Base-by-base conservation (phyloP, 1,284 basidiomycete genomes). In the Cystobasidium pallidum region DNA sequence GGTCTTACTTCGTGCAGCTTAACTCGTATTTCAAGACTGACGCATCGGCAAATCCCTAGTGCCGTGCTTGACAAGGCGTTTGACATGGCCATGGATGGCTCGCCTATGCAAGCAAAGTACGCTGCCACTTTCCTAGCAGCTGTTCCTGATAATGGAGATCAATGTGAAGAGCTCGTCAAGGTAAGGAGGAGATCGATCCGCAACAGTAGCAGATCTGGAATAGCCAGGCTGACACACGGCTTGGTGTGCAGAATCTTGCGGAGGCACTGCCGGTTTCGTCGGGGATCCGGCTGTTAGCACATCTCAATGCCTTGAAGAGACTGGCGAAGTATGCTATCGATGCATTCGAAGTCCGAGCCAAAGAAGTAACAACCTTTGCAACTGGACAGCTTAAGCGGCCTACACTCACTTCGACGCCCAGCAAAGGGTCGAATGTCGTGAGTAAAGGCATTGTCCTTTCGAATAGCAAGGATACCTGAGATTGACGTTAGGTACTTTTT, bases 31-130 rank as follows among this genome's bases (percentile, higher is more conserved):
- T n/a, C 19, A 32, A 32, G 30, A 26, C 24, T 24, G 1, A 11
- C 3, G 30, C 49, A 32, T 24, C 15, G 28, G 11, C 66, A 26
- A 10, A 41, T 24, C 54, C 70, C 72, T 74, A 81, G 79, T 51
- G 78, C 78, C 66, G 75, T 88, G 0, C 80, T 88, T 10, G 91
- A 94, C 43, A 84, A 88, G 17, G 83, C 90, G 8, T 82, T 82
- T 66, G 84, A 86, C 34, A 86, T 88, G 75, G 89, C 87, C 0
- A 80, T 88, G 39, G 85, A 86, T 11, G 85, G 87, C 0, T 87
- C 89, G 39, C 83, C 84, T 21, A 84, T 86, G 21, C 88, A 91
- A 77, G 90, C 93, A 24, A 98, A 98, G 80, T 94, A 91, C 80
- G 91, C 93, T 0, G 87, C 91, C 0, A 87, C 92, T 28, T 83